Evolutionary conservation across 169 alveolate species (phyloP).

Genomic region (Miamiensis avidus): DNA sequence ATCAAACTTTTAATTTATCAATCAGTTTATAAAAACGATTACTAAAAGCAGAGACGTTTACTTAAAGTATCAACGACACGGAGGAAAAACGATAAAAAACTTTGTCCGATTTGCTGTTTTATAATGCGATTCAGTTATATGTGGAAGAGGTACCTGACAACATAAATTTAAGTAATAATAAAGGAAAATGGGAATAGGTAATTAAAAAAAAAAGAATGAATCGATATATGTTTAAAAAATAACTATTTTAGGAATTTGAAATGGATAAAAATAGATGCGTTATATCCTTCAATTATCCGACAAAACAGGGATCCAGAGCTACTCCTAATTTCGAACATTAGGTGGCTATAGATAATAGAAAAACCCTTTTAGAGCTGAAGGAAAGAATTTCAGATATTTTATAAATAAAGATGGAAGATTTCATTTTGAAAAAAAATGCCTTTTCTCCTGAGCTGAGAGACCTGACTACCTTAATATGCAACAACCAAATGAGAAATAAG

Average conservation of each 20-base stretch:
- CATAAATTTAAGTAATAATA: background rate
- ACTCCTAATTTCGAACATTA: background rate
- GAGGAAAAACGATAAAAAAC: background rate
- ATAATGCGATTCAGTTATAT: background rate
- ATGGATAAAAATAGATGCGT: constrained; percentile 3
- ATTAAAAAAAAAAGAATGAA: background rate
- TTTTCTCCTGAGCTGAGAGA: background rate
- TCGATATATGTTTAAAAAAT: background rate
- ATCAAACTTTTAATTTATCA: no score
- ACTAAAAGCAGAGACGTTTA: background rate
- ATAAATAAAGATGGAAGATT: background rate
- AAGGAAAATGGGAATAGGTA: background rate
- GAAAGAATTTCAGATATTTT: background rate
- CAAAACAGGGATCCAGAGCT: background rate
- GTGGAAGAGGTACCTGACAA: background rate
- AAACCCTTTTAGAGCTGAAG: constrained; percentile 8
- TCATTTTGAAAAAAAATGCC: background rate
- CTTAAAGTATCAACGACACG: background rate
- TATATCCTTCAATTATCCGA: background rate
- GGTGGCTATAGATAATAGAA: constrained; percentile 11
- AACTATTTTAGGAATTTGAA: constrained; percentile 9
- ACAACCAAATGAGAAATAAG: background rate
- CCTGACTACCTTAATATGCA: background rate
- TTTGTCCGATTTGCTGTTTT: background rate
- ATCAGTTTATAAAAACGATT: background rate